These are phyloP conservation scores for Aureobasidium sp. DNA, from an alignment of 2,329 filamentous ascomycete species.

Conservation along the genomic window DNA sequence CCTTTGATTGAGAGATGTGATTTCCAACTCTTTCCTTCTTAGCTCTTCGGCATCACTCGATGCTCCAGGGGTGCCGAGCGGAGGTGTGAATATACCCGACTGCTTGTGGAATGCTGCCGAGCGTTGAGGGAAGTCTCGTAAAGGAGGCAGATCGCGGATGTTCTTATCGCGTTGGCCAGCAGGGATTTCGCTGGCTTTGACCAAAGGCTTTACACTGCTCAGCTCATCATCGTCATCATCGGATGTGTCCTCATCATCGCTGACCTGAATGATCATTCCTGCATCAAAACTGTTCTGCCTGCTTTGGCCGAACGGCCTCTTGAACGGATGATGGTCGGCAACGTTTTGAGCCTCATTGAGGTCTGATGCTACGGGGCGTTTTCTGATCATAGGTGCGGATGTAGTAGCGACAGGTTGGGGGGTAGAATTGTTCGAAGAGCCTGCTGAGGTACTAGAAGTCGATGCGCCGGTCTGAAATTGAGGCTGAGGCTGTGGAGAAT, in stretches of 20 bases:
- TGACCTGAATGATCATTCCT: slow-evolving; percentile 75
- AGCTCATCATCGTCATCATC: slow-evolving; percentile 14
- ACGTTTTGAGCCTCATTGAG: background rate
- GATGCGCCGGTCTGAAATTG: background rate
- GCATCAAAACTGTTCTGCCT: slow-evolving; percentile 44
- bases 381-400: slow-evolving; percentile 28
- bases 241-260: slow-evolving; percentile 39
- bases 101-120: slow-evolving; percentile 23
- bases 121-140: slow-evolving; percentile 25
- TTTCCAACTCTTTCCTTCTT: slow-evolving; percentile 42
- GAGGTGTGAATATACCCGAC: slow-evolving; percentile 21
- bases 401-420: background rate
- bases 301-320: slow-evolving; percentile 57
- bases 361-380: slow-evolving; percentile 53
- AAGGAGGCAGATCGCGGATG: slow-evolving; percentile 20
- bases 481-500: background rate
- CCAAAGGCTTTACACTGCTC: background rate
- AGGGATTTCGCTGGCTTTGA: background rate
- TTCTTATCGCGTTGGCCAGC: slow-evolving; percentile 10
- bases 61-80: slow-evolving; percentile 31
- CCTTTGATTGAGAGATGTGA: slow-evolving; percentile 40
- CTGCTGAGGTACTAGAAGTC: background rate
- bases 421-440: background rate
- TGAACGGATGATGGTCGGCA: slow-evolving; percentile 32
- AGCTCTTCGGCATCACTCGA: slow-evolving; percentile 37